Conservation (phyloP, 768 basidiomycete species). For the Tylopilus vinaceipallidus region DNA sequence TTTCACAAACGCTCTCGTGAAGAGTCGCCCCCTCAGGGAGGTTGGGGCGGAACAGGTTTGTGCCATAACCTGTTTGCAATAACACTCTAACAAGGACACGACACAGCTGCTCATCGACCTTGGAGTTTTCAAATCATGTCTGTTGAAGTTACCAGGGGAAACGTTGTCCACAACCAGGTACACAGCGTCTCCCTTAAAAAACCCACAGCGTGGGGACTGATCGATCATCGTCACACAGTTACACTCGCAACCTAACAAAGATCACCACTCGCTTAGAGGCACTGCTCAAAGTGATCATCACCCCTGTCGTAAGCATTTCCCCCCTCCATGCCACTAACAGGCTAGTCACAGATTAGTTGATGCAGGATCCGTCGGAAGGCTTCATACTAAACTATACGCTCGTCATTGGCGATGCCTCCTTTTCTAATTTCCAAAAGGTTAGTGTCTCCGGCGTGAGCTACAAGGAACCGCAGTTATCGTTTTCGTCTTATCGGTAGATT, state of each 20-base stretch:
- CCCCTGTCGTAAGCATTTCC: slow-evolving; percentile 70
- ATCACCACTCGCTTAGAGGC: slow-evolving; percentile 83
- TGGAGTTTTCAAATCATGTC: slow-evolving; percentile 78
- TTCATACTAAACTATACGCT: slow-evolving; percentile 96
- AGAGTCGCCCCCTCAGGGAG: slow-evolving; percentile 87
- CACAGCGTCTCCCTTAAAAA: slow-evolving; percentile 9
- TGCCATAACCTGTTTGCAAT: not conserved
- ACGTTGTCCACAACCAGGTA: slow-evolving; percentile 53
- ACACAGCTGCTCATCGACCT: slow-evolving; percentile 84
- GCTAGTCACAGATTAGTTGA: not conserved
- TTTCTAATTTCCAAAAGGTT: slow-evolving; percentile 98
- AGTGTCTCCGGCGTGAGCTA: slow-evolving; percentile 2
- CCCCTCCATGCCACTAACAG: not conserved
- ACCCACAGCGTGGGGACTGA: slow-evolving; percentile 8
- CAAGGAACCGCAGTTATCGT: slow-evolving; percentile 11
- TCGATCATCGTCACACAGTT: slow-evolving; percentile 51
- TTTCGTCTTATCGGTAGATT: slow-evolving; percentile 52
- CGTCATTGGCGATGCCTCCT: slow-evolving; percentile 90
- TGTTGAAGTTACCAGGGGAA: slow-evolving; percentile 83
- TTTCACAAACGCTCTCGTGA: slow-evolving; percentile 87
- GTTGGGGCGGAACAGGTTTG: slow-evolving; percentile 92
- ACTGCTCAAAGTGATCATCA: slow-evolving; percentile 92
- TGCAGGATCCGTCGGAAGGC: slow-evolving; percentile 84
- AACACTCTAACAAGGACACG: slow-evolving; percentile 7
- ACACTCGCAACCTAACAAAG: slow-evolving; percentile 78